Evolutionary conservation across 1,139 yeast species (phyloP).

Genomic region (Pichia sp.): DNA sequence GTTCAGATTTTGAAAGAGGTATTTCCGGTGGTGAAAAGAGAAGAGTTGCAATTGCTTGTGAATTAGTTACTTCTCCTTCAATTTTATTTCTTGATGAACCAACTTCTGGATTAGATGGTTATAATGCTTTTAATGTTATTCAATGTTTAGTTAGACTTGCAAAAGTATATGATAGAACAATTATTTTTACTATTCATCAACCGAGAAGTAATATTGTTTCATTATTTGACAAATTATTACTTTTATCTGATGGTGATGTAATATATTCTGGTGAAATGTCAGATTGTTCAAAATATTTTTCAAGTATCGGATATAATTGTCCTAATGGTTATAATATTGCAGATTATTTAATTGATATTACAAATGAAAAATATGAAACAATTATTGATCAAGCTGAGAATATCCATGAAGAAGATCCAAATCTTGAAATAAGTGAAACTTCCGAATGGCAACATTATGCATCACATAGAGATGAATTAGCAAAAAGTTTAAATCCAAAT

Average conservation of each 20-base stretch:
- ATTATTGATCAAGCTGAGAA: slow-evolving; percentile 25
- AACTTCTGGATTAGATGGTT: slow-evolving; percentile 92
- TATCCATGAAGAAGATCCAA: slow-evolving; percentile 35
- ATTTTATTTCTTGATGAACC: slow-evolving; percentile 82
- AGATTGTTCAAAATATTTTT: slow-evolving; percentile 66
- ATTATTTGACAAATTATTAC: slow-evolving; percentile 71
- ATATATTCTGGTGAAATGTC: slow-evolving; percentile 83
- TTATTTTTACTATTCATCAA: slow-evolving; percentile 90
- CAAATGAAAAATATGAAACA: slow-evolving; percentile 50
- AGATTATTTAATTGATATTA: slow-evolving; percentile 84
- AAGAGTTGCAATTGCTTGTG: slow-evolving; percentile 87
- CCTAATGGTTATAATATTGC: slow-evolving; percentile 92
- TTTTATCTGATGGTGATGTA: slow-evolving; percentile 79
- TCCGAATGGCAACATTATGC: slow-evolving; percentile 89
- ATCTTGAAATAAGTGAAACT: slow-evolving; percentile 51
- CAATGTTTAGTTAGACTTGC: slow-evolving; percentile 81
- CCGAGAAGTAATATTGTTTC: slow-evolving; percentile 97
- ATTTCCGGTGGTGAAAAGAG: slow-evolving; percentile 93
- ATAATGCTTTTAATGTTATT: slow-evolving; percentile 85
- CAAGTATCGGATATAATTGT: slow-evolving; percentile 69
- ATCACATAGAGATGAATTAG: slow-evolving; percentile 69
- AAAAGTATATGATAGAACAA: slow-evolving; percentile 73
- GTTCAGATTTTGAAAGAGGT: slow-evolving; percentile 85
- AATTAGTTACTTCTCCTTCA: slow-evolving; percentile 79
- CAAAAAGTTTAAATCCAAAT: slow-evolving; percentile 20